Evolutionary conservation across 2,329 filamentous ascomycete species (phyloP).

Genomic region (Setomelanomma holmii): DNA sequence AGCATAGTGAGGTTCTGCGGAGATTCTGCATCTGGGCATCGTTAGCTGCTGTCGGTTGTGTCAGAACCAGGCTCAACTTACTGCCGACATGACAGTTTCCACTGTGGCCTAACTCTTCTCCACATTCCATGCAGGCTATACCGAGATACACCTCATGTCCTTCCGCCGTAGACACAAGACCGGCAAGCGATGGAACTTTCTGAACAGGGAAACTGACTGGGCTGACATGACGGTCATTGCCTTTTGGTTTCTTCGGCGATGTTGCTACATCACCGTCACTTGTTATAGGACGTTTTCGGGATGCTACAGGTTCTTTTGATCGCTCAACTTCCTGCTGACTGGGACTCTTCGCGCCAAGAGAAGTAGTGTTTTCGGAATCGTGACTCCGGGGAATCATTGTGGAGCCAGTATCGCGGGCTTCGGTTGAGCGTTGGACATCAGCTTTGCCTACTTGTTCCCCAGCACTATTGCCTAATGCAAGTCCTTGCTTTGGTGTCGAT

Average conservation of each 20-base stretch:
- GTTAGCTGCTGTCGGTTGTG: not conserved
- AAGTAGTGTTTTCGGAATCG: no score
- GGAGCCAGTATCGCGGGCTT: no score
- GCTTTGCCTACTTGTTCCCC: no score
- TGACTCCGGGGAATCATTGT: no score
- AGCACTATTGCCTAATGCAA: no score
- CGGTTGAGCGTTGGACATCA: no score
- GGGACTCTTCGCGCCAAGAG: no score
- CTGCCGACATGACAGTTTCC: constrained; percentile 28
- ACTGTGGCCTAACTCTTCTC: constrained; percentile 12
- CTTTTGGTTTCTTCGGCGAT: not conserved
- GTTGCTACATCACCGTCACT: not conserved
- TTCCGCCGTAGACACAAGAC: not conserved
- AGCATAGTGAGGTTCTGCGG: constrained; percentile 14
- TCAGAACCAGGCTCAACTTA: constrained; percentile 13
- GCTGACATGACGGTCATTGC: not conserved
- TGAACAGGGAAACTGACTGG: not conserved
- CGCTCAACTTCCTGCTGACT: no score
- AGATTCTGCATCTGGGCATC: constrained; percentile 9
- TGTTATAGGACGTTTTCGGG: not conserved
- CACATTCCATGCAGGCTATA: constrained; percentile 39
- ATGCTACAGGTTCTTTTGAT: not conserved
- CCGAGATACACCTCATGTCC: not conserved
- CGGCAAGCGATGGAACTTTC: not conserved
- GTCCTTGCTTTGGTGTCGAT: no score